Evolutionary conservation across 1,139 yeast genomes (phyloP).

Genomic region (Suhomyces terraborum): DNA sequence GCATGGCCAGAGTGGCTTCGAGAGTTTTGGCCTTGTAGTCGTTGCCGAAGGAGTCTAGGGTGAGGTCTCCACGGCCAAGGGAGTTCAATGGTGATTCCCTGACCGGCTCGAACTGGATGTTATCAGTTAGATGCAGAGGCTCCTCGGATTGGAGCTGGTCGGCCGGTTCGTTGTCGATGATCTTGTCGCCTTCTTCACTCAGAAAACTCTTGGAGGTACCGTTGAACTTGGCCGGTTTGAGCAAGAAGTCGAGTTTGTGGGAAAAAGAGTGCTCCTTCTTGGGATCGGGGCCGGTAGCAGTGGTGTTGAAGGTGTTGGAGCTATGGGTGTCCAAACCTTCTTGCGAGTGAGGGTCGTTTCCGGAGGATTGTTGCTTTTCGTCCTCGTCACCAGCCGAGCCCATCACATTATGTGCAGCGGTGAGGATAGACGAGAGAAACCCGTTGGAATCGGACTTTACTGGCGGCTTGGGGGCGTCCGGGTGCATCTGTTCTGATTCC

Average conservation of each 20-base stretch:
- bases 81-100: slow-evolving; percentile 60
- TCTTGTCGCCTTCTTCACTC: slow-evolving; percentile 12
- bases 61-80: slow-evolving; percentile 71
- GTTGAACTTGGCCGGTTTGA: slow-evolving; percentile 21
- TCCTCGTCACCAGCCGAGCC: slow-evolving; percentile 14
- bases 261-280: slow-evolving; percentile 17
- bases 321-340: slow-evolving; percentile 9
- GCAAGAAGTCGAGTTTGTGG: slow-evolving; percentile 22
- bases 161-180: slow-evolving; percentile 3
- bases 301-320: slow-evolving; percentile 4
- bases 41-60: slow-evolving; percentile 55
- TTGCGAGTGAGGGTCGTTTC: slow-evolving; percentile 4
- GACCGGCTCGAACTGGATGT: slow-evolving; percentile 59
- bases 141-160: slow-evolving; percentile 5
- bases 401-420: slow-evolving; percentile 32
- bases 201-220: slow-evolving; percentile 13
- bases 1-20: slow-evolving; percentile 13
- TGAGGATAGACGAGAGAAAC: slow-evolving; percentile 30
- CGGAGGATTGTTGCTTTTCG: slow-evolving; percentile 4
- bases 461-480: slow-evolving; percentile 10
- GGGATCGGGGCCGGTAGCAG: slow-evolving; percentile 4
- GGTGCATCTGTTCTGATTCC: slow-evolving; percentile 10
- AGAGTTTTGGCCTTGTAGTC: slow-evolving; percentile 8
- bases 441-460: slow-evolving; percentile 24
- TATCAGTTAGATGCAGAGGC: slow-evolving; percentile 22